These are phyloP conservation scores for Apiospora pterosperma DNA, from an alignment of 2,329 filamentous ascomycete species.

Conservation along the genomic window DNA sequence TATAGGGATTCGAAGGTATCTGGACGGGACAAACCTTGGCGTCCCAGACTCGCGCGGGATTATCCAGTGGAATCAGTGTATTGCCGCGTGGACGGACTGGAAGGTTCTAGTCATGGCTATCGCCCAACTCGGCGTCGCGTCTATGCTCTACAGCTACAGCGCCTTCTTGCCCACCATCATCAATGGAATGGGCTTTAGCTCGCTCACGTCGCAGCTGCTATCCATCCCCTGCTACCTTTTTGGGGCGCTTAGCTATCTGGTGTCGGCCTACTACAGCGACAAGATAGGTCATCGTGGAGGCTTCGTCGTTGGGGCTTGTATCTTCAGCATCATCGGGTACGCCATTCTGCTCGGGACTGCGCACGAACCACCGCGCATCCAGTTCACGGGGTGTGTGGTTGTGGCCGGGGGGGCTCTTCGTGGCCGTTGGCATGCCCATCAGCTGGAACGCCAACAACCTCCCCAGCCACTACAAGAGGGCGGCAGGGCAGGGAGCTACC, in stretches of 20 bases:
- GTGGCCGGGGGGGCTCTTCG: conserved; percentile 7
- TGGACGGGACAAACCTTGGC: background rate
- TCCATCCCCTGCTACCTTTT: conserved; percentile 56
- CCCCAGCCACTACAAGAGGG: conserved; percentile 10
- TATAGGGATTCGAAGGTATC: background rate
- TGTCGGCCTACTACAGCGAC: conserved; percentile 44
- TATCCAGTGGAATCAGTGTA: conserved; percentile 41
- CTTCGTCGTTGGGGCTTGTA: conserved; percentile 18
- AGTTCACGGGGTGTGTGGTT: conserved; percentile 9
- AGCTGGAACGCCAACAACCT: conserved; percentile 11
- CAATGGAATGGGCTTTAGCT: conserved; percentile 46
- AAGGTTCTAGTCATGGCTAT: conserved; percentile 44
- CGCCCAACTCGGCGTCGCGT: conserved; percentile 46
- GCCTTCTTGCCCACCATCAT: conserved; percentile 57
- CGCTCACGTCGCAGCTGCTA: conserved; percentile 48
- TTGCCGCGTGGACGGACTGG: conserved; percentile 26
- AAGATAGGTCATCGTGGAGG: conserved; percentile 28
- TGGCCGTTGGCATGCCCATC: conserved; percentile 10
- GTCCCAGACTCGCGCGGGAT: conserved; percentile 30
- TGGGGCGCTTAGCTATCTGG: conserved; percentile 42
- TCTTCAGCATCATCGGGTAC: conserved; percentile 6
- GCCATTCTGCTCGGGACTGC: conserved; percentile 6
- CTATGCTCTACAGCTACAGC: conserved; percentile 51
- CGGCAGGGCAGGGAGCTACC: conserved; percentile 7
- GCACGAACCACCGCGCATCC: background rate